These are phyloP conservation scores for Blepharisma japonicum DNA, from an alignment of 73 alveolate genomes.

Conservation along the genomic window DNA sequence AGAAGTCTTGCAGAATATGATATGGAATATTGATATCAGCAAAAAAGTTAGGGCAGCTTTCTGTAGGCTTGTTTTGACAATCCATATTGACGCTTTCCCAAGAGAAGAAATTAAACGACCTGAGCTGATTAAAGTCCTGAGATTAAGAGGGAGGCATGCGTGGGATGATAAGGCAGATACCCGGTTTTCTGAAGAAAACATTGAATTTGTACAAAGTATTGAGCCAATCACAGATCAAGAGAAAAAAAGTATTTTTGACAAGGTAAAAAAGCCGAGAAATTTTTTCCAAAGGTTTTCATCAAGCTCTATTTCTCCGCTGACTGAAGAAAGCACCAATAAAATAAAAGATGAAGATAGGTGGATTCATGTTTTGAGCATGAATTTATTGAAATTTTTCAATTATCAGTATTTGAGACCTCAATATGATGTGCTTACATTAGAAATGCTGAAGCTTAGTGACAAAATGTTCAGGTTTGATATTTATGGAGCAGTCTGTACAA, in stretches of 20 bases:
- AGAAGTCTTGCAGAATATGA: background rate
- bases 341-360: no score
- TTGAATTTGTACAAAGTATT: no score
- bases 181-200: no score
- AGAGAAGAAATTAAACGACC: constrained; percentile 40
- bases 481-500: constrained; percentile 22
- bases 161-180: no score
- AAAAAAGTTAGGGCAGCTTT: constrained; percentile 37
- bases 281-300: no score
- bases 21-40: constrained; percentile 19
- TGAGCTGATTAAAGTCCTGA: constrained; percentile 41
- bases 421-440: constrained; percentile 1
- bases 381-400: no score
- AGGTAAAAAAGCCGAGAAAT: no score
- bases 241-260: no score
- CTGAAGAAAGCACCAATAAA: no score
- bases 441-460: background rate
- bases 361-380: no score
- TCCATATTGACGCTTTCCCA: constrained; percentile 44
- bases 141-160: background rate
- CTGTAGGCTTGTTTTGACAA: constrained; percentile 35
- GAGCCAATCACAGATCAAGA: no score
- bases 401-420: background rate
- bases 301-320: no score
- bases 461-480: constrained; percentile 9